Base-by-base conservation (phyloP, 345 rosid species). In the Gossypium bickii region DNA sequence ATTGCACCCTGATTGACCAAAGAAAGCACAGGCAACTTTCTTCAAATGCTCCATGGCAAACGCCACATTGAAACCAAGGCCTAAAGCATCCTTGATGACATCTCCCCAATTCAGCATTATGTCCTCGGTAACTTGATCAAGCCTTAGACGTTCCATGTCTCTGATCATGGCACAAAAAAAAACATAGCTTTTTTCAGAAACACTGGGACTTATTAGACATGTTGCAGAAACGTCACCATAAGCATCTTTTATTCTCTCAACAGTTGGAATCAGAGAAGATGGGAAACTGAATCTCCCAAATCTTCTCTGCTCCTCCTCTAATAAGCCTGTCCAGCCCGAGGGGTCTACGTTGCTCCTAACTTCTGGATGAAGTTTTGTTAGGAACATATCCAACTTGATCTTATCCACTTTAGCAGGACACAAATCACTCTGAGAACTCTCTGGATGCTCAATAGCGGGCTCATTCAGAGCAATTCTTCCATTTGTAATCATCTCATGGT, bases 1-100 rank as follows among this genome's bases (percentile, higher is more conserved):
- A 8, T 2, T 12, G 15, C 3, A 0, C 1, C 38, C 24, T 53
- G 1, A 0, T 29, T 8, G 11, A 18, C 77, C 77, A 34, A 74
- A 65, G 71, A 41, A 74, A 63, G 71, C 77, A n/a, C 9, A 2
- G 4, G 77, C 71, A 12, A 74, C 38, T 38, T 64, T 66, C 63
- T 65, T 74, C 77, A 74, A 25, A 41, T 64, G 77, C 15, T 65
- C 71, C 77, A 52, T 20, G 7, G 77, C 64, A 15, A 65, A 74
- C 3, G 7, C 1, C 22, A 52, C 77, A 6, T 53, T 2, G 41
- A 65, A 74, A 0, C 55, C n/a, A 22, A 74, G 16, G 58, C 52
- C 20, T 45, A 64, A 7, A 1, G 71, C 77, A 74, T 64, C 77
- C 34, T 64, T 74, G 71, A 74, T 74, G 1, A 49, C 22, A 17